Conservation (phyloP, 352 stramenopile genomes). For the Pythium rhizo-oryzae region DNA sequence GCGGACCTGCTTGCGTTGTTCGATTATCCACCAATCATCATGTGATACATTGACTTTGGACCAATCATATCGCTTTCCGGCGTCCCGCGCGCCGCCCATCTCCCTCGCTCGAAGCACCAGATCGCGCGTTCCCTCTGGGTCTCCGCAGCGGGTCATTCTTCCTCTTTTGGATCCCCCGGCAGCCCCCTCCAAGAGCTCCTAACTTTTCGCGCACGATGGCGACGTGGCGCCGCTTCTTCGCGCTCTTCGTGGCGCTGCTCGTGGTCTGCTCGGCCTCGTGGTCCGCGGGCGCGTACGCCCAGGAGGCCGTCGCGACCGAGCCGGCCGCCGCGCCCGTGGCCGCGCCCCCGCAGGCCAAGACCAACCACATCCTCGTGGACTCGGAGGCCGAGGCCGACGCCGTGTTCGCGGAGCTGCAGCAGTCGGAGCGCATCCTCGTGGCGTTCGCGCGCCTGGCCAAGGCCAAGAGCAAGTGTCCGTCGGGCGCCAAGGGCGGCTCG, state of each 20-base stretch:
- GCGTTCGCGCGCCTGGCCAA: conserved; percentile 33
- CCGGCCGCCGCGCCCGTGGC: not conserved
- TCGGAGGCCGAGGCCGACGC: conserved; percentile 36
- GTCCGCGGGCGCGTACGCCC: conserved; percentile 4
- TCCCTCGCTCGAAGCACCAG: conserved; percentile 16
- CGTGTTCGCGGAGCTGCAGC: conserved; percentile 30
- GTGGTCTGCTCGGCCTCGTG: conserved; percentile 21
- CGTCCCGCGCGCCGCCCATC: conserved; percentile 1
- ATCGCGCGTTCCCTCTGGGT: not conserved
- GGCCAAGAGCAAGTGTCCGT: conserved; percentile 41
- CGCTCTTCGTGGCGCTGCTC: conserved; percentile 25
- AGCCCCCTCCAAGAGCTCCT: not conserved
- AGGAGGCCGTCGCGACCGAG: conserved; percentile 10
- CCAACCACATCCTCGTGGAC: conserved; percentile 42
- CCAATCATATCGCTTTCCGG: not conserved
- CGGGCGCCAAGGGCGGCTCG: conserved; percentile 30
- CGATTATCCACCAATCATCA: conserved; percentile 17
- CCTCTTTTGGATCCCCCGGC: not conserved
- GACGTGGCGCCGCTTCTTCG: conserved; percentile 18
- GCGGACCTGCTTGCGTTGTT: not conserved
- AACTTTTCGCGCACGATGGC: conserved; percentile 6
- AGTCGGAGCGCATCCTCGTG: conserved; percentile 22
- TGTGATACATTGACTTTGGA: not conserved
- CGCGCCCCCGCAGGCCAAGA: conserved; percentile 25
- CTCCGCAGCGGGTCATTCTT: conserved; percentile 1